Evolutionary conservation across 2,329 filamentous ascomycete genomes (phyloP).

Genomic region (Emydomyces testavorans): DNA sequence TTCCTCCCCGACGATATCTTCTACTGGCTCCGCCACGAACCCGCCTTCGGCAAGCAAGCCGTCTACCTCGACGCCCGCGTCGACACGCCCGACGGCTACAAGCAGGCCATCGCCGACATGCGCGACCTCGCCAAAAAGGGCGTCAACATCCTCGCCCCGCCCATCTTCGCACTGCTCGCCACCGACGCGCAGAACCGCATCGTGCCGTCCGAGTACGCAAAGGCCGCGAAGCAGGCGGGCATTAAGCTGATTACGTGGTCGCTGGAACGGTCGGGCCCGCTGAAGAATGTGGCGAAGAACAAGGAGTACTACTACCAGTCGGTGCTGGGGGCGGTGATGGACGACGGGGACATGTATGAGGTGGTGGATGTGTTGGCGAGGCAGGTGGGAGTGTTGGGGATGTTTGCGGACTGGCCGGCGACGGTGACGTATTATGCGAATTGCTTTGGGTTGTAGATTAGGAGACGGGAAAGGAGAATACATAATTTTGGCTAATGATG

Average conservation of each 20-base stretch:
- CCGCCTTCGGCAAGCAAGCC: conserved; percentile 50
- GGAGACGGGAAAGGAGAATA: neutral
- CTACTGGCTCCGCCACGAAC: conserved; percentile 55
- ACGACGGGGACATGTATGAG: conserved; percentile 55
- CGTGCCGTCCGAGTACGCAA: conserved; percentile 52
- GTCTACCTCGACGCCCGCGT: conserved; percentile 55
- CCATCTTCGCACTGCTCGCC: conserved; percentile 50
- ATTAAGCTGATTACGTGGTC: conserved; percentile 58
- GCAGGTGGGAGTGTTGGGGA: conserved; percentile 48
- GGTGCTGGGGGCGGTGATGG: conserved; percentile 44
- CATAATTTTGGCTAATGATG: too few species aligned
- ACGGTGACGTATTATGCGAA: conserved; percentile 62
- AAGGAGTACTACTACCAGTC: conserved; percentile 45
- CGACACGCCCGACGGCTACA: conserved; percentile 42
- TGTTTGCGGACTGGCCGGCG: conserved; percentile 60
- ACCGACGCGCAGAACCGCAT: conserved; percentile 37
- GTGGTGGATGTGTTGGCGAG: conserved; percentile 54
- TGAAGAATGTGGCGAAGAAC: conserved; percentile 40
- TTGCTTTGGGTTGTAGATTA: conserved; percentile 44
- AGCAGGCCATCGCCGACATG: conserved; percentile 46
- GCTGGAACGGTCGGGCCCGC: conserved; percentile 53
- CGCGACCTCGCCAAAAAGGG: conserved; percentile 46
- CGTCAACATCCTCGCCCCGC: conserved; percentile 52
- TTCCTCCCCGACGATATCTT: conserved; percentile 54
- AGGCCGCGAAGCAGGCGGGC: conserved; percentile 47